These are phyloP conservation scores for Adiantum capillusveneris DNA, from an alignment of 75 land plant genomes.

Conservation along the genomic window DNA sequence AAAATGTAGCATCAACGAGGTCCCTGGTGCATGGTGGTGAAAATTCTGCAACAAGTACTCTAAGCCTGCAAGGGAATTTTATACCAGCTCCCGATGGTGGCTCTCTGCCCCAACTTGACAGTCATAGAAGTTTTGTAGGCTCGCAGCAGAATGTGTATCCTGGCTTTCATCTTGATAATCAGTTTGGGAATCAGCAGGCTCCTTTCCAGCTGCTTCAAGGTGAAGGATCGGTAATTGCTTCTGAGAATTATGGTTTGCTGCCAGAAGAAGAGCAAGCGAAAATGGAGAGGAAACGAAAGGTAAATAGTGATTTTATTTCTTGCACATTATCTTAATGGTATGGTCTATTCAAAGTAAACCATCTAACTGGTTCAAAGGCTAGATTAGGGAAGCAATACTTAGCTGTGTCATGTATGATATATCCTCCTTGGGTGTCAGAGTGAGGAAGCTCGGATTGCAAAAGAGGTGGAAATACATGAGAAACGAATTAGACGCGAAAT, in stretches of 20 bases:
- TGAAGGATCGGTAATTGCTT: constrained; percentile 14
- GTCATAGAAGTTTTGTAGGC: constrained; percentile 26
- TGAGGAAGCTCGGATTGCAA: constrained; percentile 29
- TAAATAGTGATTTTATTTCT: constrained; percentile 1
- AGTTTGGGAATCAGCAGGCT: constrained; percentile 20
- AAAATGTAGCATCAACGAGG: neutral
- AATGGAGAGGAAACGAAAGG: constrained; percentile 21
- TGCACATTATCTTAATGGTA: no score
- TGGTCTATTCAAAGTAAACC: no score
- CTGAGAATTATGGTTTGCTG: constrained; percentile 4
- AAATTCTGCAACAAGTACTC: constrained; percentile 12
- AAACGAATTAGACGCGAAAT: constrained; percentile 28
- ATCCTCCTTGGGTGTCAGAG: no score
- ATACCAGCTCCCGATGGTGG: constrained; percentile 18
- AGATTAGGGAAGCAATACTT: no score
- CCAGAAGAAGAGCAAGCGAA: constrained; percentile 18
- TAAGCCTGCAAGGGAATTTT: constrained; percentile 15
- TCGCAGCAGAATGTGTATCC: constrained; percentile 12
- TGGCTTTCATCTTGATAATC: constrained; percentile 22
- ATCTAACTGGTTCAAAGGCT: no score
- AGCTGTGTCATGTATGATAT: no score
- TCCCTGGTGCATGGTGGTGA: constrained; percentile 28
- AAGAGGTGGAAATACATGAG: constrained; percentile 28
- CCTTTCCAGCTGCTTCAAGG: constrained; percentile 7
- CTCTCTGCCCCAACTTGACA: constrained; percentile 26